Evolutionary conservation across 1,284 basidiomycete genomes (phyloP).

Genomic region (Cystobasidium pallidum): DNA sequence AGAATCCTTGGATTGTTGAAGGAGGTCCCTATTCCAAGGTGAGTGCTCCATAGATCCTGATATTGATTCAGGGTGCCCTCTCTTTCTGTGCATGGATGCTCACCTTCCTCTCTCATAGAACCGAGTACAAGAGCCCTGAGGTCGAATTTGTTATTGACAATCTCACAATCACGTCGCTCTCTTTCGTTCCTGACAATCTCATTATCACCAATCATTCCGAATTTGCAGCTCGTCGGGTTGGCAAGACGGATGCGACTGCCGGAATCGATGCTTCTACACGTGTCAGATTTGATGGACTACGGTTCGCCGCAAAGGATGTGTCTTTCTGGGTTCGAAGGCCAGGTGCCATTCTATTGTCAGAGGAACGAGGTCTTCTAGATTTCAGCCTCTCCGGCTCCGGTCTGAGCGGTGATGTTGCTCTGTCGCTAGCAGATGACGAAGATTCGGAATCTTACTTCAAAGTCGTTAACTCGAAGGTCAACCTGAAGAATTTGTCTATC

Average conservation of each 20-base stretch:
- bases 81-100: neutral
- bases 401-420: constrained; percentile 58
- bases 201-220: constrained; percentile 57
- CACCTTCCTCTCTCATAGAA: constrained; percentile 44
- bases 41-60: too few species aligned
- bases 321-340: constrained; percentile 58
- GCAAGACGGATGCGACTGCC: constrained; percentile 52
- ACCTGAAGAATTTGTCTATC: constrained; percentile 55
- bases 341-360: constrained; percentile 51
- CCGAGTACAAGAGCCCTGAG: constrained; percentile 58
- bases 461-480: constrained; percentile 59
- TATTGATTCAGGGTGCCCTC: neutral
- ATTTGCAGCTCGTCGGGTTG: constrained; percentile 51
- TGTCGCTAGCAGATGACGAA: constrained; percentile 59
- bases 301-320: constrained; percentile 59
- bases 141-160: constrained; percentile 46
- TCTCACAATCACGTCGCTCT: constrained; percentile 56
- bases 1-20: constrained; percentile 58
- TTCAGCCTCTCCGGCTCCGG: constrained; percentile 58
- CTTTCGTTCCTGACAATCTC: constrained; percentile 59
- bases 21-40: constrained; percentile 58
- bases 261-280: constrained; percentile 58
- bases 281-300: constrained; percentile 58
- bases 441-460: constrained; percentile 60
- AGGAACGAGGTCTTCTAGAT: constrained; percentile 59